Conservation (phyloP, 73 alveolate genomes). For the Breviolum minutum region DNA sequence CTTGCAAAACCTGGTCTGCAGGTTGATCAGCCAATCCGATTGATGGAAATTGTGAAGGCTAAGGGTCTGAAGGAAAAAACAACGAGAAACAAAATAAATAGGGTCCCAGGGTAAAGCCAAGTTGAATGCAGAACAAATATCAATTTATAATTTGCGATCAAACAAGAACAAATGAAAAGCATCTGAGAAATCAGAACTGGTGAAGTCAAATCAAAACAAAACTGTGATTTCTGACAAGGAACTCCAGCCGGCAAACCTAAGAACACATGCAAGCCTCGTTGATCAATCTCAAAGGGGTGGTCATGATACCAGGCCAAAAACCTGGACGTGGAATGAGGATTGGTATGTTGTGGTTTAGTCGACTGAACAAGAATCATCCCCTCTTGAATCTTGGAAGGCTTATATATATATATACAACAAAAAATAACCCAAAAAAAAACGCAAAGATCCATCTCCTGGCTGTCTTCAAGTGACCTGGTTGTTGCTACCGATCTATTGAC, state of each 20-base stretch:
- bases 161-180: no score
- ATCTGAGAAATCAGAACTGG: not conserved
- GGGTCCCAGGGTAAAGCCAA: not conserved
- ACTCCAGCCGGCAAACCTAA: constrained; percentile 37
- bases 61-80: not conserved
- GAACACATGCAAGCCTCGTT: constrained; percentile 93
- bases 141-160: no score
- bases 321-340: not conserved
- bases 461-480: no score
- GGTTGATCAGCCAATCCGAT: not conserved
- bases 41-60: not conserved
- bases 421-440: not conserved
- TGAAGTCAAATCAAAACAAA: not conserved
- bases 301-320: constrained; percentile 42
- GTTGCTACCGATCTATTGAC: no score
- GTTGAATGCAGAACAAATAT: not conserved
- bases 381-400: not conserved
- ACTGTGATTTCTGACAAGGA: not conserved
- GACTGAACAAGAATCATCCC: no score
- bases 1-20: not conserved
- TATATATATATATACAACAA: not conserved
- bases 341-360: no score
- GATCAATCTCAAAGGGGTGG: constrained; percentile 86
- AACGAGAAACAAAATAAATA: not conserved
- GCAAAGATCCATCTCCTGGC: no score